Evolutionary conservation across 2,329 filamentous ascomycete genomes (phyloP).

Genomic region (Trichoderma gracile): DNA sequence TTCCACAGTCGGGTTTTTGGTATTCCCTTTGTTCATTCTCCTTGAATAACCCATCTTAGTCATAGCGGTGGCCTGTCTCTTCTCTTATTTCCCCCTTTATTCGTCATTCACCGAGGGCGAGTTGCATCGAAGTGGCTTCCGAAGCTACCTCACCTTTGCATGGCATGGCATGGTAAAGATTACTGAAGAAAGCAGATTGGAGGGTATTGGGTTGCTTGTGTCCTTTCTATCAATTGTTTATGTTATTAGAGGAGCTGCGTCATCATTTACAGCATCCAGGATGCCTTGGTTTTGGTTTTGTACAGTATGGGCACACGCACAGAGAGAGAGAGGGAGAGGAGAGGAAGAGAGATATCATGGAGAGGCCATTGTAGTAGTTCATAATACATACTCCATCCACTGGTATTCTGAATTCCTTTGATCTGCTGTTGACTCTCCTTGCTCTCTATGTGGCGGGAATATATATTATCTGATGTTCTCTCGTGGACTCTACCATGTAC

Average conservation of each 20-base stretch:
- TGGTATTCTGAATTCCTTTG: background rate
- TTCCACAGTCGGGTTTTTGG: background rate
- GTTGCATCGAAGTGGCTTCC: background rate
- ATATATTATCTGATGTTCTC: background rate
- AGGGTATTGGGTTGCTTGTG: background rate
- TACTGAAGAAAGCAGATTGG: background rate
- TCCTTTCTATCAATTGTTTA: background rate
- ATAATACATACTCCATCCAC: slow-evolving; percentile 8
- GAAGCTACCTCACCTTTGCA: background rate
- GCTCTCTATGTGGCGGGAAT: slow-evolving; percentile 1
- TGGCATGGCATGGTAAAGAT: background rate
- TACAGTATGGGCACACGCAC: background rate
- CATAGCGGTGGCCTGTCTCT: slow-evolving; percentile 4
- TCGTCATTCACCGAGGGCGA: background rate
- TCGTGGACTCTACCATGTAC: background rate
- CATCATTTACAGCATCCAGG: background rate
- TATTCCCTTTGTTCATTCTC: background rate
- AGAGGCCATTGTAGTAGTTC: background rate
- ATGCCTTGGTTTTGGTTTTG: background rate
- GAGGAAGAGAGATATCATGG: background rate
- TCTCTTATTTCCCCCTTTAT: slow-evolving; percentile 8
- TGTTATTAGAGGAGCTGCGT: background rate
- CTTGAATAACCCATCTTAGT: slow-evolving; percentile 13
- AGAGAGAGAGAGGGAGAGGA: too few relatives aligned
- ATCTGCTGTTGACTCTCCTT: background rate